These are phyloP conservation scores for Sistotremastrum niveocremeum DNA, from an alignment of 768 basidiomycete species.

Conservation along the genomic window DNA sequence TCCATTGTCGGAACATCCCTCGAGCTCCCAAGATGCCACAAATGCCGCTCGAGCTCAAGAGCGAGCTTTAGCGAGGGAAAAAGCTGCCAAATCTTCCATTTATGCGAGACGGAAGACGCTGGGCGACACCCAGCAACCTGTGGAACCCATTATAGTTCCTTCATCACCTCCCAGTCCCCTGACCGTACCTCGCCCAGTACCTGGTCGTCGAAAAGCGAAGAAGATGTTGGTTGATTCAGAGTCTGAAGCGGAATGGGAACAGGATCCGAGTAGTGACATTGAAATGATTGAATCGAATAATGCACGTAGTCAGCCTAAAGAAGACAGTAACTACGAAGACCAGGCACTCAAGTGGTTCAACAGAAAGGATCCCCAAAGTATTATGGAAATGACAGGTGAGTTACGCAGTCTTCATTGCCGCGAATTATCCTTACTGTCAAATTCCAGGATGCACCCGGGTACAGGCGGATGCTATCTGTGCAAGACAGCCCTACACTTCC, in stretches of 20 bases:
- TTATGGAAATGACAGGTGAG: slow-evolving; percentile 68
- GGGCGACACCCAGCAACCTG: slow-evolving; percentile 24
- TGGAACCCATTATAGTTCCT: slow-evolving; percentile 17
- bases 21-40: slow-evolving; percentile 39
- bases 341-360: slow-evolving; percentile 62
- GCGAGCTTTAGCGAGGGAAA: slow-evolving; percentile 52
- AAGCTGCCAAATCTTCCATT: slow-evolving; percentile 73
- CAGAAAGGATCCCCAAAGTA: slow-evolving; percentile 39
- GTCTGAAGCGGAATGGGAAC: slow-evolving; percentile 34
- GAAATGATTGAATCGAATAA: slow-evolving; percentile 26
- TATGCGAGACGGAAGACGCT: slow-evolving; percentile 53
- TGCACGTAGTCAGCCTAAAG: slow-evolving; percentile 17
- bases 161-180: slow-evolving; percentile 31
- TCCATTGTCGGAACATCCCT: slow-evolving; percentile 9
- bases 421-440: slow-evolving; percentile 4
- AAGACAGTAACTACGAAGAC: slow-evolving; percentile 28
- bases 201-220: slow-evolving; percentile 39
- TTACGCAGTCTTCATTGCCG: neutral
- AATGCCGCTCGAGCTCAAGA: slow-evolving; percentile 51
- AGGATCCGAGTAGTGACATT: slow-evolving; percentile 20
- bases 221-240: slow-evolving; percentile 57
- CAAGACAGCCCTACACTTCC: slow-evolving; percentile 66
- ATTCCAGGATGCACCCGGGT: slow-evolving; percentile 57
- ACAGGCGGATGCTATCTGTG: slow-evolving; percentile 70
- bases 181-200: slow-evolving; percentile 13